Evolutionary conservation across 495 filamentous ascomycete species (phyloP), one percentile per base, ranked within the genome.

Genomic region (Hypoxylon fuscum): DNA sequence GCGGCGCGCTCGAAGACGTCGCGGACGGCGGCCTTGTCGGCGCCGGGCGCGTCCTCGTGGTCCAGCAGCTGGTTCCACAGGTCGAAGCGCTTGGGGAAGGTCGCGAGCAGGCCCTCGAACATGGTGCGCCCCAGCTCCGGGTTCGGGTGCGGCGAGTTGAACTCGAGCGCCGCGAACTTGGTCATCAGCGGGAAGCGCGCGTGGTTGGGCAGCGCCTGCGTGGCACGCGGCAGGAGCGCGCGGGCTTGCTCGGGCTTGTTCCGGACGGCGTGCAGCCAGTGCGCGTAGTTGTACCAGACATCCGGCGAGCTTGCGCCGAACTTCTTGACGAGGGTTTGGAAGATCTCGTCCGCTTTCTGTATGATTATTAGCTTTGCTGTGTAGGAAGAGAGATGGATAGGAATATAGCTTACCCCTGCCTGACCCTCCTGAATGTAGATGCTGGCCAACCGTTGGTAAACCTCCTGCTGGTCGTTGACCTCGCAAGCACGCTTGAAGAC

Each of bases 371-470:
- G 64, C 29, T 37, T 25, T 48, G 17, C 23, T 59, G 11, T 21
- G 34, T 38, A 43, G 23, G 22, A n/a, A 8, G 15, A 22, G 10
- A 18, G 8, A 20, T 9, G 7, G n/a, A 47, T 22, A 14, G 46
- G 29, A 23, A 50, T 44, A 14, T 20, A n/a, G 71, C 84, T 78
- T 81, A 85, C 86, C 51, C 79, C 77, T 63, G 87, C 81, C 79
- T 96, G 96, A 53, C 87, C 87, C 41, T 91, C 91, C 67, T 95
- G 91, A 68, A 98, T 95, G 76, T 93, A 96, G 72, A 96, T 97
- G 74, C 91, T 96, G 21, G 90, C 88, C 62, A 98, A 79, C 25
- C 90, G 88, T 75, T 96, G 90, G 69, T 96, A 89, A 61, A 98
- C 90, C 64, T 95, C 92, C 51, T 92, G 87, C 18, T 90, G 82